Conservation (phyloP, 768 basidiomycete species). For the Russula brevipes region DNA sequence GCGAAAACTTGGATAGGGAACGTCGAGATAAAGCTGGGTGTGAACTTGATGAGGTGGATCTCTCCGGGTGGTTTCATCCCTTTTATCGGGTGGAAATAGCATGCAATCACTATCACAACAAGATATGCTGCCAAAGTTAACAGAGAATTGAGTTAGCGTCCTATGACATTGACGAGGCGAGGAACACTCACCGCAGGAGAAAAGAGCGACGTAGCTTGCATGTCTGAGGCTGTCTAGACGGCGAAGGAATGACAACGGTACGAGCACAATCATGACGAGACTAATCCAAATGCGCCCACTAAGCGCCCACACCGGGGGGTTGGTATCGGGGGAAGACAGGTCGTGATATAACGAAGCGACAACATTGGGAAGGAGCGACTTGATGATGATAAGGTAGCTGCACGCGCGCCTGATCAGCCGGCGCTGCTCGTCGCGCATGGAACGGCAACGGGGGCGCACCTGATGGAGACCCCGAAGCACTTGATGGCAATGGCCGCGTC, state of each 20-base stretch:
- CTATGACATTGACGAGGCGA: neutral
- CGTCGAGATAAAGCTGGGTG: conserved; percentile 70
- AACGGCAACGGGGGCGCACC: conserved; percentile 41
- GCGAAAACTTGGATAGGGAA: conserved; percentile 95
- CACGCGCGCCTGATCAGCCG: neutral
- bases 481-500: conserved; percentile 94
- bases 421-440: neutral
- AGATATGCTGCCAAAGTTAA: conserved; percentile 53
- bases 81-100: conserved; percentile 70
- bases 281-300: conserved; percentile 81
- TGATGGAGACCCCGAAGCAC: conserved; percentile 94
- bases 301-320: conserved; percentile 71
- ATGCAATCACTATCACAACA: conserved; percentile 70
- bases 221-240: conserved; percentile 81
- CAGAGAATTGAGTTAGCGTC: conserved; percentile 1
- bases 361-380: conserved; percentile 90
- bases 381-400: conserved; percentile 88
- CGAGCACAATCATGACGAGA: conserved; percentile 66
- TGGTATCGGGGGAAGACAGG: conserved; percentile 54
- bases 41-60: conserved; percentile 65
- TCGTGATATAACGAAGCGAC: conserved; percentile 78
- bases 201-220: conserved; percentile 87
- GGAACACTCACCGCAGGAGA: conserved; percentile 69
- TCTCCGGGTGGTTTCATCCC: conserved; percentile 62
- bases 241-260: conserved; percentile 80